Evolutionary conservation across 495 filamentous ascomycete species (phyloP), one percentile per base, ranked within the genome.

Genomic region (Parmelia sp.): DNA sequence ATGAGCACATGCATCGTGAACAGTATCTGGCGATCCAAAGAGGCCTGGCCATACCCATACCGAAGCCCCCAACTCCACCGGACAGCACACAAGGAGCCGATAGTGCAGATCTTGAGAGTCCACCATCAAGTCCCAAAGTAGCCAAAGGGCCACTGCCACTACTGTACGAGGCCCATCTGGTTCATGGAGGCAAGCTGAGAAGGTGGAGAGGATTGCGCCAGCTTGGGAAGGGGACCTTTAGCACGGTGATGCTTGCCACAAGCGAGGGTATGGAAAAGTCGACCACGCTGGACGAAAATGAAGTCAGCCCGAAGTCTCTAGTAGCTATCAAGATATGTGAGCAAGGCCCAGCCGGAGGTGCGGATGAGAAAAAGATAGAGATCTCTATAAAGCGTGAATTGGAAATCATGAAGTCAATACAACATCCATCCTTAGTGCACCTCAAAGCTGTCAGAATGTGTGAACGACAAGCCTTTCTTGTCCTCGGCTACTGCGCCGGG

Each of bases 281-380:
- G 31, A 57, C 58, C 36, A 61, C 47, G 74, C 60, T 36, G 59
- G 81, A 77, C 58, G 81, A 80, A 65, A 76, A 72, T 62, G 77
- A 70, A 65, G 78, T 83, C 66, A 68, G 86, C 71, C 76, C 81
- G 12, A 86, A 86, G 71, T 87, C 86, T 68, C 76, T 97, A 29
- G 95, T 97, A 15, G 94, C 94, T 17, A 87, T 98, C 69, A 98
- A 98, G 74, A 85, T 98, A 62, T 91, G 96, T 66, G 91, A 96
- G 70, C 90, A 95, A 73, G 94, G 93, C 3, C 92, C 94, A 14
- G 89, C 90, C 12, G 95, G 94, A 40, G 92, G 92, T 25, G 93
- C 92, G 14, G 86, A 88, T 62, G 91, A 96, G 72, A 89, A 96
- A 67, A 84, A 94, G 45, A 82, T 97, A 53, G 91, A 96, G 74